These are phyloP conservation scores for Ophiostoma sp. DNA, from an alignment of 2,329 filamentous ascomycete genomes.

Conservation along the genomic window DNA sequence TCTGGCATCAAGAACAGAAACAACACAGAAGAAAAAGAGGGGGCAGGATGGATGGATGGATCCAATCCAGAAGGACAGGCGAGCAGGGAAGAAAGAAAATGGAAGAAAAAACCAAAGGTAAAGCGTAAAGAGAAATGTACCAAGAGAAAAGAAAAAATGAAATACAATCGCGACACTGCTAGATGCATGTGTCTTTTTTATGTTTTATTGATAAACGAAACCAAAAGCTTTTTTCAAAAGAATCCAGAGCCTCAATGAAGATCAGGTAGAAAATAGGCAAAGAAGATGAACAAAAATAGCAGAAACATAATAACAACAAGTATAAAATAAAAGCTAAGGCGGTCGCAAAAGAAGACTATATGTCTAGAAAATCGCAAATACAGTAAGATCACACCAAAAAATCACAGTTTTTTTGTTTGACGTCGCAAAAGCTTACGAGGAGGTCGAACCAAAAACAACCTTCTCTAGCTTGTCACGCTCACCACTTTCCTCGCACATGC, in stretches of 20 bases:
- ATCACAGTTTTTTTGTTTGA: not conserved
- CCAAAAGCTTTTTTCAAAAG: not conserved
- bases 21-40: not conserved
- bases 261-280: not conserved
- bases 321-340: not conserved
- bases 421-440: not conserved
- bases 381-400: not conserved
- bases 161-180: not conserved
- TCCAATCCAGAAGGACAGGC: not conserved
- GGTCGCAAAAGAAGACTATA: not conserved
- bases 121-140: not conserved
- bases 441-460: slow-evolving; percentile 43
- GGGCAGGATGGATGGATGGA: not conserved
- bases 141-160: not conserved
- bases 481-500: slow-evolving; percentile 64
- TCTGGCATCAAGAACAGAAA: slow-evolving; percentile 13
- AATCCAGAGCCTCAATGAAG: not conserved
- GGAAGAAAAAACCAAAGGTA: not conserved
- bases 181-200: not conserved
- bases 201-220: not conserved
- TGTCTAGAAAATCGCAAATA: not conserved
- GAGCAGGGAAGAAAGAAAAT: not conserved
- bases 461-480: slow-evolving; percentile 55
- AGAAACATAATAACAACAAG: not conserved
- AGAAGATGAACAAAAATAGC: not conserved